Evolutionary conservation across 2,329 filamentous ascomycete genomes (phyloP), one percentile per base, ranked within the genome.

Genomic region (Aureobasidium sp.): DNA sequence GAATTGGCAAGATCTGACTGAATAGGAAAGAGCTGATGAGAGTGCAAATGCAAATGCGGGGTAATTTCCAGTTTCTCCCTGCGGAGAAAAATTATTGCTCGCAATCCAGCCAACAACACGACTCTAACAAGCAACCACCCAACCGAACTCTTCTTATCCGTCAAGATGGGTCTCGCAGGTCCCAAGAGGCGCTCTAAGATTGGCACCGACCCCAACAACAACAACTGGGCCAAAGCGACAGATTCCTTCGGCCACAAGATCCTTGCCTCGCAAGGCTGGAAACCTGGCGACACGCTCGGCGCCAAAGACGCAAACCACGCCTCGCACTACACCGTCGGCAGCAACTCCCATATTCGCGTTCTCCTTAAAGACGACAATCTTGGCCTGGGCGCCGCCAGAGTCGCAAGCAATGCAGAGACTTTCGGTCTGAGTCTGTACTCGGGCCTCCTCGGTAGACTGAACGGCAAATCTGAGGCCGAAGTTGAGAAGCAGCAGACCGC

Each of bases 121-220:
- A 10, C 34, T 42, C 39, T 36, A 21, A 21, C 21, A 21, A 6
- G 10, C 21, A 32, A 36, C 25, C 48, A 47, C 14, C 34, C 8
- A n/a, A n/a, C n/a, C n/a, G n/a, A n/a, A n/a, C n/a, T 11, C 25
- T 49, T 11, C 25, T 32, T 27, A 59, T 13, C 14, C 36, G 10
- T 10, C 41, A 73, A 59, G 34, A 90, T 90, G 87, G 87, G 87
- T 75, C 83, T 90, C 72, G 81, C 86, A 65, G 87, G 77, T 50
- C 82, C 83, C 32, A 63, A 66, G 67, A 85, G 82, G 68, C 79
- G 77, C 68, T 81, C 81, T 51, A 96, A 93, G 77, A 86, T 97
- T 71, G 88, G 88, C 66, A 82, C 88, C 72, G 94, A 99, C 76
- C 94, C 94, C 8, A 97, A 97, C 77, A 99, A 97, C 75, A 96